These are phyloP conservation scores for Solanum ossicruentum DNA, from an alignment of 257 asterid genomes.

Conservation along the genomic window DNA sequence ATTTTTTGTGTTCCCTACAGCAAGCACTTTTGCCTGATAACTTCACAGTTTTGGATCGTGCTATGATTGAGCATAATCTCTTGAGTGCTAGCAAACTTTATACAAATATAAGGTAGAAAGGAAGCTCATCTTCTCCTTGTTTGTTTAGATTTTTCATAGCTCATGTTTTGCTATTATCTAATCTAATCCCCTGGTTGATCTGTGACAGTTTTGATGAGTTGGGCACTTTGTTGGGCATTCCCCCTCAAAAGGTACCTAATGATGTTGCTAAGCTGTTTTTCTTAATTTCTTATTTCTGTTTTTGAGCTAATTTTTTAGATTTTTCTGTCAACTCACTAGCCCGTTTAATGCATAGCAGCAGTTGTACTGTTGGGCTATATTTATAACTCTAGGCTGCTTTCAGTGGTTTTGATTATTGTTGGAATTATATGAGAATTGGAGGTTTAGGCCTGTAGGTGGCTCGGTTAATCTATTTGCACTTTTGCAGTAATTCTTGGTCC, in stretches of 20 bases:
- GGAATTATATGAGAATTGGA: not conserved
- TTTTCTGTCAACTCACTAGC: not conserved
- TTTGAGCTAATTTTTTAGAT: not conserved
- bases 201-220: slow-evolving; percentile 72
- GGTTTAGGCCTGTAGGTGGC: not conserved
- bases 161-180: not conserved
- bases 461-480: not conserved
- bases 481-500: not conserved
- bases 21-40: slow-evolving; percentile 86
- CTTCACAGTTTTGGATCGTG: slow-evolving; percentile 93
- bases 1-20: slow-evolving; percentile 27
- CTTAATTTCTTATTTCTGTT: not conserved
- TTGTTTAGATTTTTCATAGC: not conserved
- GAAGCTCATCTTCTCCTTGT: not conserved
- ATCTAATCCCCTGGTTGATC: slow-evolving; percentile 1
- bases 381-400: not conserved
- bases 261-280: not conserved
- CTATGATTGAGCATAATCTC: slow-evolving; percentile 98
- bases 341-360: not conserved
- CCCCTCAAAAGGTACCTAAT: slow-evolving; percentile 67
- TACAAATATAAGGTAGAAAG: slow-evolving; percentile 74
- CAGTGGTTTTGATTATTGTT: not conserved
- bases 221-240: slow-evolving; percentile 93
- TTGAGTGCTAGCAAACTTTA: slow-evolving; percentile 96
- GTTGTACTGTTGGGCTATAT: not conserved